Conservation (phyloP, 2,329 filamentous ascomycete genomes). For the Myrmaecium sp. region DNA sequence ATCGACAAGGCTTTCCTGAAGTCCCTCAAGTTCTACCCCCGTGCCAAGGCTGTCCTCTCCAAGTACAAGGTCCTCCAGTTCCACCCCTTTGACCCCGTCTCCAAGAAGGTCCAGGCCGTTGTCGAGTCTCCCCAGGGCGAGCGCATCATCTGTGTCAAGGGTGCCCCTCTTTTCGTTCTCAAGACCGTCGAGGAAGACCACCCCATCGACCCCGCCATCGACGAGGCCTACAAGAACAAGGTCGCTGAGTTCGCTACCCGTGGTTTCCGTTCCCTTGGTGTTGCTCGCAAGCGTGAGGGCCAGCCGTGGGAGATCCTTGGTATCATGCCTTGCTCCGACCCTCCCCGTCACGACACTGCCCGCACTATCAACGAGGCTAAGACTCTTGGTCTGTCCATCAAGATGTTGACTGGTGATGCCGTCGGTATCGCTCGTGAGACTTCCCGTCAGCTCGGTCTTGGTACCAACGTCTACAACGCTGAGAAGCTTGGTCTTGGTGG, state of each 20-base stretch:
- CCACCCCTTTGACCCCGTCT: slow-evolving; percentile 79
- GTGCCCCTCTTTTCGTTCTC: slow-evolving; percentile 73
- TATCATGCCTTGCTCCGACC: slow-evolving; percentile 89
- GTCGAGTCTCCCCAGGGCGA: slow-evolving; percentile 73
- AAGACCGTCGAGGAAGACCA: slow-evolving; percentile 79
- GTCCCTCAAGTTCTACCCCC: slow-evolving; percentile 64
- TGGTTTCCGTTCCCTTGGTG: slow-evolving; percentile 86
- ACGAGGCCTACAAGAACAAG: slow-evolving; percentile 79
- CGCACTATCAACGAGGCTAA: slow-evolving; percentile 85
- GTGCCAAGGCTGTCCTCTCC: slow-evolving; percentile 61
- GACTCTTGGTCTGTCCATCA: slow-evolving; percentile 72
- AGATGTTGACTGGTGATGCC: slow-evolving; percentile 92
- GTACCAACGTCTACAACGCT: slow-evolving; percentile 87
- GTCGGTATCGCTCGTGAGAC: slow-evolving; percentile 88
- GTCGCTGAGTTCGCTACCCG: slow-evolving; percentile 81
- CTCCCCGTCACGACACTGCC: slow-evolving; percentile 77
- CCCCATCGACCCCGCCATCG: slow-evolving; percentile 56
- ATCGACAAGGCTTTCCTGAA: slow-evolving; percentile 94
- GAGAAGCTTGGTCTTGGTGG: slow-evolving; percentile 82
- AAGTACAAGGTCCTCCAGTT: slow-evolving; percentile 78
- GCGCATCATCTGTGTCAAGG: slow-evolving; percentile 78
- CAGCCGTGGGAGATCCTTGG: slow-evolving; percentile 79
- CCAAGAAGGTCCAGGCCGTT: slow-evolving; percentile 76
- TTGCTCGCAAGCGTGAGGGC: slow-evolving; percentile 75
- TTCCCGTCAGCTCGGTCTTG: slow-evolving; percentile 76